Base-by-base conservation (phyloP, 2,329 filamentous ascomycete species). In the Diaporthe sp. region DNA sequence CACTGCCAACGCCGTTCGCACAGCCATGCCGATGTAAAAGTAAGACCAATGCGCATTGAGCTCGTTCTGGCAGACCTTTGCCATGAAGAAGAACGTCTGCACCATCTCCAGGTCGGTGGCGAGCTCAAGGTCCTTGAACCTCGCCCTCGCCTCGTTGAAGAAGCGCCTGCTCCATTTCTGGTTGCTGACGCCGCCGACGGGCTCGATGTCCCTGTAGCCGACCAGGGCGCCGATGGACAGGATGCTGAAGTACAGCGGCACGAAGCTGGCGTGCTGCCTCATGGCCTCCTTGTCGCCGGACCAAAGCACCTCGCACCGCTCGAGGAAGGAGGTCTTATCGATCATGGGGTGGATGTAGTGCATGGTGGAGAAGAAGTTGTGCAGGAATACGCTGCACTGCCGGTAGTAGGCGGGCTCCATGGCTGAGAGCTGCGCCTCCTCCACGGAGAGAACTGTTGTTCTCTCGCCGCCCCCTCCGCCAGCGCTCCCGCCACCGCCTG, bases 11-110 rank as follows among this genome's bases (percentile, higher is more conserved):
- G 85, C 85, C 7, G 84, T 87, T 55, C 86, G 83, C 13, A 87
- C 83, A 1, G 86, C 86, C 30, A 86, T 81, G 0, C 86, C 86
- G 13, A 87, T 82, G 71, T 87, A 88, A 79, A 87, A 86, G 71
- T 88, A 88, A 5, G 86, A 84, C 75, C 85, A 80, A 73, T 87
- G 85, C 8, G 85, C 85, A 68, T 87, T 86, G 6, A 88, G 80
- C 74, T 88, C 85, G 66, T 87, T 86, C 73, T 88, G 86, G 75
- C 85, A 87, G 5, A 88, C 82, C 77, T 87, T 87, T 9, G 85
- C 83, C 82, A 88, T 82, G 9, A 88, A 81, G 74, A 87, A 85
- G 44, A 86, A 82, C 56, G 84, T 85, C 71, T 88, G 86, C 5
- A 87, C 85, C 73, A 85, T 86, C 70, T 87, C 85, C 37, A 88